phyloP scores from a whole-genome alignment of 345 rosid species.

The Erysimum cheiranthoides region DNA sequence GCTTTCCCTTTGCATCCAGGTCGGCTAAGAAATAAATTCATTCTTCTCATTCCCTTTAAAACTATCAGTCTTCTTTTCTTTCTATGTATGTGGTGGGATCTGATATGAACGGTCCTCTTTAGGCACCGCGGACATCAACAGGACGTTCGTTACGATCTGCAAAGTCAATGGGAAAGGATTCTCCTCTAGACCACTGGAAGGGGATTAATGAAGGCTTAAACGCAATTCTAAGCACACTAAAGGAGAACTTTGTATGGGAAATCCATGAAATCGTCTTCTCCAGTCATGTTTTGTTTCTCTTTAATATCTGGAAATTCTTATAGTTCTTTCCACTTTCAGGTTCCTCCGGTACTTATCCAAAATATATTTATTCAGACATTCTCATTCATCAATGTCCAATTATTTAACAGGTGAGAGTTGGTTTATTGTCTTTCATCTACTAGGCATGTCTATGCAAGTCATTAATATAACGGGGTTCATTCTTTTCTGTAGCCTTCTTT shows the following conservation, averaged over 20 bases:
- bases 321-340: constrained; percentile 59
- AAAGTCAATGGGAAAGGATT: constrained; percentile 78
- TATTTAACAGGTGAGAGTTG: constrained; percentile 80
- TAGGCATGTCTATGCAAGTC: constrained; percentile 16
- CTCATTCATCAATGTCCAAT: constrained; percentile 88
- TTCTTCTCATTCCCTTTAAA: constrained; percentile 10
- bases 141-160: constrained; percentile 79
- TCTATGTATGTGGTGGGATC: constrained; percentile 24
- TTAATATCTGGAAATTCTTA: constrained; percentile 38
- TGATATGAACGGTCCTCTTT: constrained; percentile 38
- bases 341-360: constrained; percentile 90
- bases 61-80: constrained; percentile 13
- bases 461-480: constrained; percentile 35
- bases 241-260: constrained; percentile 84
- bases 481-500: constrained; percentile 72
- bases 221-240: constrained; percentile 72
- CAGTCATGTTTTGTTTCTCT: constrained; percentile 6
- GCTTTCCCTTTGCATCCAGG: constrained; percentile 95
- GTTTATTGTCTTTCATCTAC: neutral
- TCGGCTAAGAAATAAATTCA: constrained; percentile 39
- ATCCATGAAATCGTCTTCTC: constrained; percentile 32
- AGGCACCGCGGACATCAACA: constrained; percentile 95
- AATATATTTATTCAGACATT: constrained; percentile 90
- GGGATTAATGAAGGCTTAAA: constrained; percentile 80
- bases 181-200: constrained; percentile 89